Evolutionary conservation across 176 grass and related monocot genomes (phyloP).

Genomic region (Paspalum notatum): DNA sequence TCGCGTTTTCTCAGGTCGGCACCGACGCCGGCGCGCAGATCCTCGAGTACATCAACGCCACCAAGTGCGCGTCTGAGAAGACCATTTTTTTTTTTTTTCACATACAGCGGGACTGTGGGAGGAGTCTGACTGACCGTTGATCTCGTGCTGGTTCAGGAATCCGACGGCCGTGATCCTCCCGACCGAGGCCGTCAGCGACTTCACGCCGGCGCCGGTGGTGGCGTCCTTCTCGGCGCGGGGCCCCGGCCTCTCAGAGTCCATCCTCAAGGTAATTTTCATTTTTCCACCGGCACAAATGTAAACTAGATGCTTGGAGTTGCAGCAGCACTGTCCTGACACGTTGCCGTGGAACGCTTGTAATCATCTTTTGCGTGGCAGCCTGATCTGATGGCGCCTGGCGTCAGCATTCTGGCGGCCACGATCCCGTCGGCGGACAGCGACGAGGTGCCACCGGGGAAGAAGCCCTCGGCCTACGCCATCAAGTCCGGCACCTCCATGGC

Average conservation of each 20-base stretch:
- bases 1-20: conserved; percentile 75
- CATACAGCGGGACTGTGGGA: background rate
- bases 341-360: too few relatives aligned
- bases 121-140: background rate
- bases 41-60: conserved; percentile 85
- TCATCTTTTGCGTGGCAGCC: conserved; percentile 49
- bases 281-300: background rate
- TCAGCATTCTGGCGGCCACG: conserved; percentile 79
- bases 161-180: conserved; percentile 78
- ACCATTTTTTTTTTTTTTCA: too few relatives aligned
- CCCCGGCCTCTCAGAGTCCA: conserved; percentile 74
- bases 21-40: conserved; percentile 77
- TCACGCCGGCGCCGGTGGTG: conserved; percentile 82
- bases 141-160: conserved; percentile 46
- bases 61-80: conserved; percentile 80
- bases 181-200: conserved; percentile 55
- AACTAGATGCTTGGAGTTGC: background rate
- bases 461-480: conserved; percentile 73
- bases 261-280: conserved; percentile 65
- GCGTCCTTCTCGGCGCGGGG: conserved; percentile 86
- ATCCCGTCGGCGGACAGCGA: conserved; percentile 62
- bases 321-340: background rate
- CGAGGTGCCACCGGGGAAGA: conserved; percentile 66
- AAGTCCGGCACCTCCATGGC: conserved; percentile 97
- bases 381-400: conserved; percentile 94